Evolutionary conservation across 1,284 basidiomycete genomes (phyloP).

Genomic region (Cerrena zonata): DNA sequence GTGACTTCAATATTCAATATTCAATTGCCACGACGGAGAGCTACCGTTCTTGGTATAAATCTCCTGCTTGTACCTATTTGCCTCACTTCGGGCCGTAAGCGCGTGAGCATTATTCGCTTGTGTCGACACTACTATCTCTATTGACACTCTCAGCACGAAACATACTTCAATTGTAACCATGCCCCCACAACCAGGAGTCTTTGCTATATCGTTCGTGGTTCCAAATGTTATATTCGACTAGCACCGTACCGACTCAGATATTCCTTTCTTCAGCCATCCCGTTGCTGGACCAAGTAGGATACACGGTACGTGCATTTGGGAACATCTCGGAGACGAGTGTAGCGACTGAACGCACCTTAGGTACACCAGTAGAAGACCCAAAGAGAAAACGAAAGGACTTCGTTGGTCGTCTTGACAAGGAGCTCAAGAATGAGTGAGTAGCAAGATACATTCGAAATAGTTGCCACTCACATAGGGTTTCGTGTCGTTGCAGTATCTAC

Average conservation of each 20-base stretch:
- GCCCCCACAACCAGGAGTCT: slow-evolving; percentile 52
- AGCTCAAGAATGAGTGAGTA: slow-evolving; percentile 71
- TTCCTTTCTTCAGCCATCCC: slow-evolving; percentile 26
- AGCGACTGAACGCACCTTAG: slow-evolving; percentile 1
- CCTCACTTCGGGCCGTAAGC: too few relatives aligned
- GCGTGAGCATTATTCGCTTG: too few relatives aligned
- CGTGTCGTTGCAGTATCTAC: slow-evolving; percentile 1
- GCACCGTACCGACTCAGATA: slow-evolving; percentile 32
- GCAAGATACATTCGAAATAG: slow-evolving; percentile 1
- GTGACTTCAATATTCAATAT: too few relatives aligned
- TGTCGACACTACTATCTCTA: too few relatives aligned
- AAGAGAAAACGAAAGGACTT: slow-evolving; percentile 62
- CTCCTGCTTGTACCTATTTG: too few relatives aligned
- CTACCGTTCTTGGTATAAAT: too few relatives aligned
- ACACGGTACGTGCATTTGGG: slow-evolving; percentile 30
- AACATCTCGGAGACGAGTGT: not conserved
- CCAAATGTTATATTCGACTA: slow-evolving; percentile 35
- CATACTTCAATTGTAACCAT: slow-evolving; percentile 19
- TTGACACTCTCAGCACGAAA: too few relatives aligned
- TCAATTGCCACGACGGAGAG: too few relatives aligned
- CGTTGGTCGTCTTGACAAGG: slow-evolving; percentile 61
- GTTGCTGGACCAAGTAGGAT: slow-evolving; percentile 36
- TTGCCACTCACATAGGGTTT: not conserved
- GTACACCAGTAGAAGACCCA: slow-evolving; percentile 31
- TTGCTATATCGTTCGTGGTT: slow-evolving; percentile 44